Evolutionary conservation across 2,329 filamentous ascomycete genomes (phyloP), one percentile per base, ranked within the genome.

Genomic region (Emergomyces africanus): DNA sequence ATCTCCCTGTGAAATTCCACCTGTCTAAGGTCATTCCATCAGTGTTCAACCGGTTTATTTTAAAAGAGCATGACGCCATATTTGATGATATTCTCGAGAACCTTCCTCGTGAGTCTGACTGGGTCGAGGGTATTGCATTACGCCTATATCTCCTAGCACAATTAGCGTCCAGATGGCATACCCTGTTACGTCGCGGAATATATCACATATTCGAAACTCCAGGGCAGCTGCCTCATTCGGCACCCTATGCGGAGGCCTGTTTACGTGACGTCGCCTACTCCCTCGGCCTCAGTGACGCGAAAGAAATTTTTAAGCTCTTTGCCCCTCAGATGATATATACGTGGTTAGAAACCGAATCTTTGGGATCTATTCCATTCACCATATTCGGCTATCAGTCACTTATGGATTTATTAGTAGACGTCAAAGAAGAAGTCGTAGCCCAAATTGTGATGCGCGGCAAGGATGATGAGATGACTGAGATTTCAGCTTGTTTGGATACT

Each of bases 181-280:
- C 91, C 0, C 78, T 97, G 23, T 79, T 96, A 49, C 86, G 91
- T 57, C 84, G 88, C 63, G 90, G 90, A 64, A 88, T 95, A 20
- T 99, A 96, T 70, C 88, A 94, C 70, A 90, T 97, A 25, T 96
- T 97, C 66, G 94, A 97, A 70, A 90, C 87, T 0, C 88, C 91
- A 1, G 89, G 88, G 1, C 84, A 84, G 59, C 83, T 95, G 15
- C 74, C 80, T 2, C 73, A 76, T 12, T 87, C 87, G 6, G 78
- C 80, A 23, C 75, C 78, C 23, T 87, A 96, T 73, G 91, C 92
- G 0, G 82, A 81, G 59, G 81, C 81, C 57, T 95, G 89, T 65
- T 78, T 96, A 49, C 70, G 72, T 4, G 77, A 81, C 14, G 84
- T 96, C 37, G 83, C 91, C 3, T 73, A 70, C 14, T 78, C 80